phyloP scores from a whole-genome alignment of 257 asterid species.

The Penstemon davidsonii region DNA sequence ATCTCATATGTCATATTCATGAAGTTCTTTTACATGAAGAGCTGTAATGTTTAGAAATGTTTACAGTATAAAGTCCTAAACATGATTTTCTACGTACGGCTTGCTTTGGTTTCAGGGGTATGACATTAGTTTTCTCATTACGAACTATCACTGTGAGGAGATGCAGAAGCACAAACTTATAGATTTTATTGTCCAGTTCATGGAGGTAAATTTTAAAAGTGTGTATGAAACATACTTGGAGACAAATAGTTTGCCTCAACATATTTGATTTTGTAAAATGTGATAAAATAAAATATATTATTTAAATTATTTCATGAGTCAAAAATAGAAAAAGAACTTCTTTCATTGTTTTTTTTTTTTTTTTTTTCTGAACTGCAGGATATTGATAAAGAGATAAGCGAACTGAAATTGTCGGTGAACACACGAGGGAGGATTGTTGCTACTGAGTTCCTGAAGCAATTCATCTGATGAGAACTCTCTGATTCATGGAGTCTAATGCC shows the following conservation, averaged over 20 bases:
- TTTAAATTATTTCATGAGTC: slow-evolving; percentile 7
- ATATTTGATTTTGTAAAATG: slow-evolving; percentile 1
- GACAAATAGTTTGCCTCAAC: background rate
- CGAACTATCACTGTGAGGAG: slow-evolving; percentile 95
- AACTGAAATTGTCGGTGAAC: slow-evolving; percentile 83
- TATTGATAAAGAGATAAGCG: slow-evolving; percentile 92
- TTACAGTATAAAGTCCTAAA: slow-evolving; percentile 7
- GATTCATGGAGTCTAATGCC: no score
- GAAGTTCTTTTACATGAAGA: background rate
- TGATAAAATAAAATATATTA: background rate
- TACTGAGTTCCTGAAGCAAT: slow-evolving; percentile 95
- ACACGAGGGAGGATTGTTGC: slow-evolving; percentile 98
- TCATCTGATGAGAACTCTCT: slow-evolving; percentile 43
- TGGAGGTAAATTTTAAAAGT: slow-evolving; percentile 70
- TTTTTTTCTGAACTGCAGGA: slow-evolving; percentile 56
- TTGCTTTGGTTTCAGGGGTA: slow-evolving; percentile 75
- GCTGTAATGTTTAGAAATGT: slow-evolving; percentile 6
- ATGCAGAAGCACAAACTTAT: slow-evolving; percentile 97
- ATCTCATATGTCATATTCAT: background rate
- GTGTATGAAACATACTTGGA: background rate
- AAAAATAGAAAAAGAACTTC: background rate
- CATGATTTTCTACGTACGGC: slow-evolving; percentile 3
- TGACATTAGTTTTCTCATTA: slow-evolving; percentile 94
- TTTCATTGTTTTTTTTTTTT: background rate
- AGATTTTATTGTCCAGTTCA: slow-evolving; percentile 94